These are phyloP conservation scores for Begonia loranthoides DNA, from an alignment of 306 rosid genomes.

Conservation along the genomic window DNA sequence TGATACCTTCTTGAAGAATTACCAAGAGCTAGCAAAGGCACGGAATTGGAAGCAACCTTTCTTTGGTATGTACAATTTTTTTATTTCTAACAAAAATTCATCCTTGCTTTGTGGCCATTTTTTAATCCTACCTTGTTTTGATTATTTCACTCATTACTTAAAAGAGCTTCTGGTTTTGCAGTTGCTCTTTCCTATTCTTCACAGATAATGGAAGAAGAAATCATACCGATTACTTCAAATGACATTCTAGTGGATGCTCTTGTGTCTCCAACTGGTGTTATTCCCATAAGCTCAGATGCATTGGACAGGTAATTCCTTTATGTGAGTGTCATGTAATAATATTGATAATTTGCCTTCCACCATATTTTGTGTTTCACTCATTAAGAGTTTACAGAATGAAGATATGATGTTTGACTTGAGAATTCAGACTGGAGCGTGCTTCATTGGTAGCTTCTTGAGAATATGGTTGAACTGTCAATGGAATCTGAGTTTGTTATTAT, in stretches of 20 bases:
- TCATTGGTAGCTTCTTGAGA: slow-evolving; percentile 3
- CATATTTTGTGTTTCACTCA: slow-evolving; percentile 4
- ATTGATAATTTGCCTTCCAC: slow-evolving; percentile 3
- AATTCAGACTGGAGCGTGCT: slow-evolving; percentile 4
- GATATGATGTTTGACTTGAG: slow-evolving; percentile 11
- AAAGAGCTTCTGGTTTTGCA: slow-evolving; percentile 20
- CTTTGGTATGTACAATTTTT: slow-evolving; percentile 38
- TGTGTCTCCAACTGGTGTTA: slow-evolving; percentile 63
- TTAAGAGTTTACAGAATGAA: slow-evolving; percentile 15
- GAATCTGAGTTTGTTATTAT: too few relatives aligned
- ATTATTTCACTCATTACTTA: neutral
- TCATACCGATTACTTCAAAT: slow-evolving; percentile 46
- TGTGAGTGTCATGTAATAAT: slow-evolving; percentile 5
- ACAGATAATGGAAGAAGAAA: slow-evolving; percentile 76
- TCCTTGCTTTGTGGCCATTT: neutral
- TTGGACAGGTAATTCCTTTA: slow-evolving; percentile 37
- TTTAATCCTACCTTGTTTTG: neutral
- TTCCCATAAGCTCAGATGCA: slow-evolving; percentile 62
- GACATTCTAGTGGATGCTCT: slow-evolving; percentile 72
- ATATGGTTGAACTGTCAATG: neutral
- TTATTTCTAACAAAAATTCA: neutral
- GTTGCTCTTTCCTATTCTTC: slow-evolving; percentile 73
- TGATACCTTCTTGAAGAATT: slow-evolving; percentile 70
- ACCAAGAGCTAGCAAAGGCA: slow-evolving; percentile 57
- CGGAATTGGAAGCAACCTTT: slow-evolving; percentile 80